These are phyloP conservation scores for Carex scoparia DNA, from an alignment of 176 grass and related monocot species.

Conservation along the genomic window DNA sequence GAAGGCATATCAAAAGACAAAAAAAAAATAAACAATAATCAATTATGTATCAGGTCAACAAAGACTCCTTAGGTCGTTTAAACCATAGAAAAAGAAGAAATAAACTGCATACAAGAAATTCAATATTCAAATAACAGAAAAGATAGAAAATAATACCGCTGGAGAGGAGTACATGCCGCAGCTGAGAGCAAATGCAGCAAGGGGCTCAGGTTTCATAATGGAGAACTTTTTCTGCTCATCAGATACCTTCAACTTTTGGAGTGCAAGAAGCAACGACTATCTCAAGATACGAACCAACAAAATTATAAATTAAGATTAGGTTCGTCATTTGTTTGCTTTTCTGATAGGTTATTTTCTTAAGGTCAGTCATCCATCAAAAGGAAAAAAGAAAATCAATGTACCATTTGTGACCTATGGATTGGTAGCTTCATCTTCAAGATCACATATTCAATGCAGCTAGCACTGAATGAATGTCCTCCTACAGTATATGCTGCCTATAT, in stretches of 20 bases:
- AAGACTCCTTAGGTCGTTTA: not conserved
- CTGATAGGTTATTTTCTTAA: not conserved
- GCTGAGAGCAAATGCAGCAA: conserved; percentile 76
- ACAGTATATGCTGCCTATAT: conserved; percentile 77
- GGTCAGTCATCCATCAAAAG: not conserved
- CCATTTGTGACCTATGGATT: conserved; percentile 82
- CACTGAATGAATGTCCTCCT: conserved; percentile 78
- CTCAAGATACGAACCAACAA: conserved; percentile 21
- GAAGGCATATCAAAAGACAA: not conserved
- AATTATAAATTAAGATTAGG: conserved; percentile 10
- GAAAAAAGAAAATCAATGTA: conserved; percentile 22
- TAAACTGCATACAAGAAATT: not conserved
- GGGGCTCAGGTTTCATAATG: conserved; percentile 57
- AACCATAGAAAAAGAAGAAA: not conserved
- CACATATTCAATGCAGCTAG: conserved; percentile 81
- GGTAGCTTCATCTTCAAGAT: conserved; percentile 90
- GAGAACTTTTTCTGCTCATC: conserved; percentile 83
- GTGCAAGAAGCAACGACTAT: conserved; percentile 75
- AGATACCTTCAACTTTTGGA: conserved; percentile 81
- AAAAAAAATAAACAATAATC: not conserved
- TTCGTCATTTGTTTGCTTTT: not conserved
- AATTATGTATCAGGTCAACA: not conserved
- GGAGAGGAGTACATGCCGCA: conserved; percentile 87
- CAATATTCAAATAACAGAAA: conserved; percentile 14
- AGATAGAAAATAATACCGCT: conserved; percentile 30